Conservation (phyloP, 805 yeast genomes). For the Yarrowia osloensis region DNA sequence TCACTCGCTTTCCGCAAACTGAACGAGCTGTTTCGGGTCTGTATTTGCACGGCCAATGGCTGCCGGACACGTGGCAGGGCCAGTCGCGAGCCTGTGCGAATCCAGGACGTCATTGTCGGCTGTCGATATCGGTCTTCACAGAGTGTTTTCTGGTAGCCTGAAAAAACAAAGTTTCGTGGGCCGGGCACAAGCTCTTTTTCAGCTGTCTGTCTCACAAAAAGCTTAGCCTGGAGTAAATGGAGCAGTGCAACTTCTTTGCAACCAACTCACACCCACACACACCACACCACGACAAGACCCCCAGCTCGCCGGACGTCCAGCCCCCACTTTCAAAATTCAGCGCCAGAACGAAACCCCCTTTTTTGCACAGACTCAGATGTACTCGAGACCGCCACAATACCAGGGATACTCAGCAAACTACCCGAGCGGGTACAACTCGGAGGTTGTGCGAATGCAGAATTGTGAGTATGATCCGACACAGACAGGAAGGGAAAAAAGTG, state of each 20-base stretch:
- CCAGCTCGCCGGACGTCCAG: too few relatives aligned
- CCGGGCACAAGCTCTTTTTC: constrained; percentile 9
- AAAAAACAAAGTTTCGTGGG: neutral
- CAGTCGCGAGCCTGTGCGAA: neutral
- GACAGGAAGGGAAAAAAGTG: neutral
- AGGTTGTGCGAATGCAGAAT: constrained; percentile 26
- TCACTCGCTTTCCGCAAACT: neutral
- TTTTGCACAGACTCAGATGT: constrained; percentile 24
- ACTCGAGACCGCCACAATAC: constrained; percentile 30
- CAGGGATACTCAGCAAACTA: constrained; percentile 26
- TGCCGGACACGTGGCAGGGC: neutral
- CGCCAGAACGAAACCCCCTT: constrained; percentile 25
- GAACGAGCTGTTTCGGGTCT: neutral
- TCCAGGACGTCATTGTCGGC: neutral
- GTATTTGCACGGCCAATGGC: neutral
- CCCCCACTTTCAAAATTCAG: constrained; percentile 21
- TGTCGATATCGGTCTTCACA: too few relatives aligned
- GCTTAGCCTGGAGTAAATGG: constrained; percentile 7
- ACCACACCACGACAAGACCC: too few relatives aligned
- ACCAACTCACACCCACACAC: neutral
- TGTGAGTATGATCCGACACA: constrained; percentile 22
- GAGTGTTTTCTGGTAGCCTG: too few relatives aligned
- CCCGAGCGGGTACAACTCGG: constrained; percentile 30
- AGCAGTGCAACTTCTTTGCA: neutral
- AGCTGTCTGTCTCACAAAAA: neutral